phyloP scores from a whole-genome alignment of 2,329 filamentous ascomycete genomes.

The Pyrenophora seminiperda region DNA sequence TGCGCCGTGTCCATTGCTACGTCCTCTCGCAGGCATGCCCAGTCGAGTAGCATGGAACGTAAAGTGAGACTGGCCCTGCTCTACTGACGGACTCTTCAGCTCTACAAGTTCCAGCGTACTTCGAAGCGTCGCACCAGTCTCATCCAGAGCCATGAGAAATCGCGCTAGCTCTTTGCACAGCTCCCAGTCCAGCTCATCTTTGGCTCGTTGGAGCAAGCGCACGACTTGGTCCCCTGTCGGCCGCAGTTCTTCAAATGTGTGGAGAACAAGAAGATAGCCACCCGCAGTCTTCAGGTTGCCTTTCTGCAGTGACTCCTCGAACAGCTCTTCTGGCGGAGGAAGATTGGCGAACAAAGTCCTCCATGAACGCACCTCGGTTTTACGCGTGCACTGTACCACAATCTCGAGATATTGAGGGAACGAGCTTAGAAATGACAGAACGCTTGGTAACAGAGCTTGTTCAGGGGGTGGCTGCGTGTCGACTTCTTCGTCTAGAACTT shows the following conservation, averaged over 20 bases:
- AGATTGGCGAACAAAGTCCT: slow-evolving; percentile 89
- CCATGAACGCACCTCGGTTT: slow-evolving; percentile 96
- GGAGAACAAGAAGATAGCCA: slow-evolving; percentile 92
- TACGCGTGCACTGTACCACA: slow-evolving; percentile 93
- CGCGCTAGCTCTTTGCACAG: slow-evolving; percentile 91
- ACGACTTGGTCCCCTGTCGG: slow-evolving; percentile 78
- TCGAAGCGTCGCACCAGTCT: slow-evolving; percentile 77
- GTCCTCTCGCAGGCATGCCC: slow-evolving; percentile 29
- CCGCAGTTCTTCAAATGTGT: slow-evolving; percentile 69
- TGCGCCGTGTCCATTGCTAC: slow-evolving; percentile 7
- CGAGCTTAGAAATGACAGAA: slow-evolving; percentile 59
- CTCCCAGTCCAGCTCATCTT: slow-evolving; percentile 88
- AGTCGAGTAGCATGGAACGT: slow-evolving; percentile 39
- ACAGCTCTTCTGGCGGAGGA: slow-evolving; percentile 86
- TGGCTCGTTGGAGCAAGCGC: slow-evolving; percentile 78
- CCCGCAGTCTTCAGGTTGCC: slow-evolving; percentile 92
- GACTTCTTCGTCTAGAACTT: slow-evolving; percentile 92
- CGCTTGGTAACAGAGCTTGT: slow-evolving; percentile 57
- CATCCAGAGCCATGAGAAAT: slow-evolving; percentile 93
- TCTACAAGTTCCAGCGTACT: slow-evolving; percentile 66
- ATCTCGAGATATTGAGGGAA: slow-evolving; percentile 87
- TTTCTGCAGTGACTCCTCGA: slow-evolving; percentile 86
- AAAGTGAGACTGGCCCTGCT: slow-evolving; percentile 37
- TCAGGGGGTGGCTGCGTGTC: slow-evolving; percentile 63
- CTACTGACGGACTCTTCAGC: slow-evolving; percentile 39